phyloP scores from a whole-genome alignment of 2,329 filamentous ascomycete species.

The Mariannaea sp. region DNA sequence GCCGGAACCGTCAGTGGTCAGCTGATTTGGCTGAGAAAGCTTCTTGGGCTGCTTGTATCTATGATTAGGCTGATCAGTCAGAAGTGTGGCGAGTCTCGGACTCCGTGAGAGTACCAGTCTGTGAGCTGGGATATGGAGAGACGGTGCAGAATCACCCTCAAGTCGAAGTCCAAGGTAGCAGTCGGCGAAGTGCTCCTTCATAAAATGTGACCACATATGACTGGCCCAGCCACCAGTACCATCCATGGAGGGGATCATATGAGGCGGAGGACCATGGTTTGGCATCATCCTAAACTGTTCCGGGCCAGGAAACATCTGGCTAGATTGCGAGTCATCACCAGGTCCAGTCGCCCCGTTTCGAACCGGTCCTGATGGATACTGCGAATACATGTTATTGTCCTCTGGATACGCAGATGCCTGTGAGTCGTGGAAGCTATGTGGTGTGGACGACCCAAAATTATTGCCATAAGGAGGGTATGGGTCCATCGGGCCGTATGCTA shows the following conservation, averaged over 20 bases:
- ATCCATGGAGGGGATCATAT: constrained; percentile 37
- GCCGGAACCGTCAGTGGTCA: not conserved
- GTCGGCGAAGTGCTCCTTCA: constrained; percentile 45
- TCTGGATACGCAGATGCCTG: constrained; percentile 59
- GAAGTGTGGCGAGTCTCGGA: constrained; percentile 34
- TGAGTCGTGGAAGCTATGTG: constrained; percentile 66
- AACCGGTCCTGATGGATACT: constrained; percentile 46
- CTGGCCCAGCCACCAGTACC: constrained; percentile 45
- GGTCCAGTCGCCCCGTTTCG: constrained; percentile 44
- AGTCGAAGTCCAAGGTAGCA: constrained; percentile 54
- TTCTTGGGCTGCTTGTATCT: constrained; percentile 29
- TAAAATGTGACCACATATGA: constrained; percentile 47
- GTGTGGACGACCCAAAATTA: constrained; percentile 59
- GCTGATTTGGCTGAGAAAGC: constrained; percentile 38
- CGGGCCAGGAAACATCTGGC: constrained; percentile 39
- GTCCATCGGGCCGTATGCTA: constrained; percentile 44
- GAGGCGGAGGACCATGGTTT: constrained; percentile 37
- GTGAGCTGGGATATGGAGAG: constrained; percentile 57
- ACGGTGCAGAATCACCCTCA: constrained; percentile 44
- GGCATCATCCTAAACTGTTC: constrained; percentile 44
- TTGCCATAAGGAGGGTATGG: constrained; percentile 41
- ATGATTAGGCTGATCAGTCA: constrained; percentile 19
- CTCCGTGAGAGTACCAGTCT: constrained; percentile 61
- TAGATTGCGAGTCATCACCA: constrained; percentile 41
- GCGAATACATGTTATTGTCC: constrained; percentile 49